Base-by-base conservation (phyloP, 2,329 filamentous ascomycete genomes). In the Talaromyces sp. region DNA sequence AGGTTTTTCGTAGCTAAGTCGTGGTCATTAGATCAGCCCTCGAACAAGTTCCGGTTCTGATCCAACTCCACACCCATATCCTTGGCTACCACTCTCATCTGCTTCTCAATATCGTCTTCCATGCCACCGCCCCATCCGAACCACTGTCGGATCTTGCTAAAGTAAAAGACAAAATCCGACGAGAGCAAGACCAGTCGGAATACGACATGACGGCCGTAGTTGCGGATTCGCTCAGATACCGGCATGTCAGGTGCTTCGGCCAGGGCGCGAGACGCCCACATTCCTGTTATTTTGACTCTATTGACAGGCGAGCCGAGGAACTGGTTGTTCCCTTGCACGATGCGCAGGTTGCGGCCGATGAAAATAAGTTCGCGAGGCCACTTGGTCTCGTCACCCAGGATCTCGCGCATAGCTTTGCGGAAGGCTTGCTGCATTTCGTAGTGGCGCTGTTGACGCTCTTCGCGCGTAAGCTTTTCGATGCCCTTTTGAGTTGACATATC, bases 291-390 rank as follows among this genome's bases (percentile, higher is more conserved):
- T 79, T 97, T 97, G 75, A 98, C 86, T 1, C 95, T 82, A 75
- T 96, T 93, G 51, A 96, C 92, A 0, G 93, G 93, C 0, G 88
- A 91, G 25, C 92, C 92, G 57, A 96, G 84, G 75, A 90, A 93
- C 72, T 96, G 92, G 73, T 96, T 96, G 76, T 96, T 96, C 6
- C 88, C 91, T 76, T 96, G 92, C 2, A 96, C 92, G 69, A 97
- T 96, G 58, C 93, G 86, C 81, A 96, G 86, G 74, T 96, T 96
- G 44, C 93, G 85, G 1, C 91, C 92, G 68, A 97, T 92, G 75
- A 97, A 96, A 69, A 96, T 87, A 62, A 97, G 87, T 74, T 96
- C 92, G 71, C 90, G 89, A 4, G 93, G 93, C 87, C 91, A 93
- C 73, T 93, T 92, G 49, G 88, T 87, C 76, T 96, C 92, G 75